Conservation (phyloP, 2,329 filamentous ascomycete genomes). For the Colletotrichum neosansevieriae region DNA sequence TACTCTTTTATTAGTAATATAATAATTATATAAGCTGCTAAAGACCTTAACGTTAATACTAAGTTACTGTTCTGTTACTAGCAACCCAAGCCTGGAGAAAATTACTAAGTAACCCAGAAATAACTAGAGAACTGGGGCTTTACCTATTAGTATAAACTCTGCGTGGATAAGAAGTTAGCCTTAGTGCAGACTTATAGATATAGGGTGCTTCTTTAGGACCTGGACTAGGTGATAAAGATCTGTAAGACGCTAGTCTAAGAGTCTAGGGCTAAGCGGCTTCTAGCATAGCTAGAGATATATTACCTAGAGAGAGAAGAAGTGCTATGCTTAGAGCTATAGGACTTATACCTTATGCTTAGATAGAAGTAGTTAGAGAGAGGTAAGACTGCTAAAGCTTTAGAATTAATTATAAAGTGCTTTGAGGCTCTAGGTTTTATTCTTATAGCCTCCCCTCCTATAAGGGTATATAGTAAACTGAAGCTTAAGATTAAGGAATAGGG, state of each 20-base stretch:
- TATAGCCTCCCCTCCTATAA: constrained; percentile 23
- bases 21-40: constrained; percentile 60
- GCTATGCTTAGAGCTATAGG: constrained; percentile 42
- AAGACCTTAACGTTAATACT: constrained; percentile 55
- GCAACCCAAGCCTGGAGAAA: constrained; percentile 38
- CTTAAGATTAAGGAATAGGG: constrained; percentile 46
- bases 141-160: constrained; percentile 55
- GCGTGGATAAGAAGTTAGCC: constrained; percentile 46
- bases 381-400: constrained; percentile 35
- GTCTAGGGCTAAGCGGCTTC: constrained; percentile 28
- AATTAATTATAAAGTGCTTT: constrained; percentile 43
- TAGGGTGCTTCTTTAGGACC: constrained; percentile 7
- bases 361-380: background rate
- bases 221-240: background rate
- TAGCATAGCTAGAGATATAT: constrained; percentile 45
- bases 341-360: constrained; percentile 41
- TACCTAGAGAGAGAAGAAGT: constrained; percentile 20
- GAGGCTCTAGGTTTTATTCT: constrained; percentile 46
- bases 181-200: constrained; percentile 34
- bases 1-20: constrained; percentile 68
- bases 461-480: constrained; percentile 1
- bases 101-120: constrained; percentile 49
- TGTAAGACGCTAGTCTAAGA: constrained; percentile 15
- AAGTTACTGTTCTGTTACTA: constrained; percentile 60
- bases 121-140: constrained; percentile 54